These are phyloP conservation scores for Botrytis medusae DNA, from an alignment of 2,329 filamentous ascomycete genomes.

Conservation along the genomic window DNA sequence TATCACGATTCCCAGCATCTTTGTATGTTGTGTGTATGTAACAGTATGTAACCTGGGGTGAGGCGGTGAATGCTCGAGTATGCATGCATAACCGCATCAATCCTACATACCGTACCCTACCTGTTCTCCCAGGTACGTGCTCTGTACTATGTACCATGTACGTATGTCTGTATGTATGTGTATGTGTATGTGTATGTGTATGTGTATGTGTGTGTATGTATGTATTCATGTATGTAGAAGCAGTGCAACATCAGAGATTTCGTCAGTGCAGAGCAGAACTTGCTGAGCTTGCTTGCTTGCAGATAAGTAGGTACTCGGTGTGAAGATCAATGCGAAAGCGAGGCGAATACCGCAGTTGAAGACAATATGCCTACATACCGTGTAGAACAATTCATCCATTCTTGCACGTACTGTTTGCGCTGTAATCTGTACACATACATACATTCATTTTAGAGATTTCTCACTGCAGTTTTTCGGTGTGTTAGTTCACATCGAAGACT, in stretches of 20 bases:
- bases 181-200: background rate
- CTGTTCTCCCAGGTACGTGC: background rate
- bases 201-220: no score
- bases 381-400: background rate
- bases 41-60: background rate
- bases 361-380: background rate
- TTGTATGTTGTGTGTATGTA: background rate
- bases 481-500: background rate
- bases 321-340: background rate
- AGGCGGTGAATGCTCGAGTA: background rate
- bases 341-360: background rate
- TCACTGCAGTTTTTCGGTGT: background rate
- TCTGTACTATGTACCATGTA: background rate
- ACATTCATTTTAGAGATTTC: background rate
- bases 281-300: background rate
- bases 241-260: conserved; percentile 3
- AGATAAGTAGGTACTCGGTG: background rate
- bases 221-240: background rate
- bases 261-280: background rate
- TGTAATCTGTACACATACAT: background rate
- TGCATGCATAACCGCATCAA: background rate
- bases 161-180: background rate
- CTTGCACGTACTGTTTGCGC: background rate
- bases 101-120: background rate
- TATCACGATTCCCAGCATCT: background rate